These are phyloP conservation scores for Lachancea thermotolerans DNA, from an alignment of 805 yeast species.

Conservation along the genomic window DNA sequence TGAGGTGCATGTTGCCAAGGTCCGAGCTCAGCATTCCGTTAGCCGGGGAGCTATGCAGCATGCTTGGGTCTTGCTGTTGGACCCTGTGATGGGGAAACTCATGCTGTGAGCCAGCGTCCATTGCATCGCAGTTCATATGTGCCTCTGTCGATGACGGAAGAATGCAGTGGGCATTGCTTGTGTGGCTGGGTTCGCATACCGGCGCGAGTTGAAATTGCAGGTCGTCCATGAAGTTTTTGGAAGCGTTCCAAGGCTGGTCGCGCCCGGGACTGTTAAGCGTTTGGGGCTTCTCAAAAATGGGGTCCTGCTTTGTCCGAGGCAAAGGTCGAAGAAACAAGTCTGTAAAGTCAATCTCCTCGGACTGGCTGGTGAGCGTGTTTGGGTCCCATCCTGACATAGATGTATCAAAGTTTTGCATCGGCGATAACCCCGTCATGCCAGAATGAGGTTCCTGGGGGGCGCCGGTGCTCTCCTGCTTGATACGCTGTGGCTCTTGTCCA, in stretches of 20 bases:
- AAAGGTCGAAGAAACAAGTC: conserved; percentile 26
- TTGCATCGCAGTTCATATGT: background rate
- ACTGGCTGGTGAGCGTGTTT: background rate
- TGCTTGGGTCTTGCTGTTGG: background rate
- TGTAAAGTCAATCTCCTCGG: conserved; percentile 32
- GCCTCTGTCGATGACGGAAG: background rate
- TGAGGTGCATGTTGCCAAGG: conserved; percentile 1
- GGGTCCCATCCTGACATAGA: conserved; percentile 3
- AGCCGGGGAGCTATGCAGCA: background rate
- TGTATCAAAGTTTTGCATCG: background rate
- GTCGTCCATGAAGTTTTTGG: conserved; percentile 2
- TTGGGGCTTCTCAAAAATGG: background rate
- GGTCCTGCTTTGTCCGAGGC: conserved; percentile 9
- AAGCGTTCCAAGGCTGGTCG: background rate
- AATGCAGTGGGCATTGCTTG: conserved; percentile 2
- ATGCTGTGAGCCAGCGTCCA: background rate
- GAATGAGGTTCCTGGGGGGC: background rate
- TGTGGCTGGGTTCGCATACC: conserved; percentile 3
- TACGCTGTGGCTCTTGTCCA: background rate
- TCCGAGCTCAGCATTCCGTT: background rate
- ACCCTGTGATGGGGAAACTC: background rate
- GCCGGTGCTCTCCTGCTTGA: background rate
- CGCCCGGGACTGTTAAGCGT: background rate
- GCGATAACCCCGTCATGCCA: background rate
- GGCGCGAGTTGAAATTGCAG: conserved; percentile 1